Base-by-base conservation (phyloP, 768 basidiomycete genomes). In the Termitomyces sp. region DNA sequence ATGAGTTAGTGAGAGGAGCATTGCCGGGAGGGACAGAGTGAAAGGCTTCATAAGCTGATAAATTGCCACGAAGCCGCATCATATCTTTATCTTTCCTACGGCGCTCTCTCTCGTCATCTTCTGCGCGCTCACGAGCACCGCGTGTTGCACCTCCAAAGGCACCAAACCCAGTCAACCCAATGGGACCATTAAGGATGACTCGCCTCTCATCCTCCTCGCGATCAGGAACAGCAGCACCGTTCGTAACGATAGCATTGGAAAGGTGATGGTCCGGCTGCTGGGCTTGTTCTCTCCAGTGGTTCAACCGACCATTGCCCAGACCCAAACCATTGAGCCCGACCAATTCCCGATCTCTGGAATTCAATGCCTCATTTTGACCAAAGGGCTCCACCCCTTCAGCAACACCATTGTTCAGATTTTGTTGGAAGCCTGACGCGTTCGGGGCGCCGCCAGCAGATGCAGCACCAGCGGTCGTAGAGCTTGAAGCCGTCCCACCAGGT, bases 31-130 rank as follows among this genome's bases (percentile, higher is more conserved):
- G 76, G 1, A 86, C 79, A 1, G 85, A 83, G 67, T 92, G 86
- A 74, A 92, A 94, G 2, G 90, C 87, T 64, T 94, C 91, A 66
- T 82, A 92, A 1, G 87, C 81, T 24, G 76, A 74, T 2, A 80
- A 66, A 61, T 75, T 73, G 43, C 67, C 71, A 46, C 71, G 71
- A 26, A 80, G 71, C 31, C 73, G 71, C 36, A 79, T 42, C 36
- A 79, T 42, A 22, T 80, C 80, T 68, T 81, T 85, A 66, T 77
- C 80, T 65, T 80, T 81, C 63, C 76, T 69, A 48, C 76, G 70
- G 56, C 85, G 74, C 62, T 78, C 71, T 58, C 78, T 72, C 68
- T 78, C 82, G 31, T 87, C 86, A 14, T 87, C 86, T 51, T 87
- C 80, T 10, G 77, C 78, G 9, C 85, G 80, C 62, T 87, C 88